phyloP scores from a whole-genome alignment of 2,329 filamentous ascomycete species.

The Xylaria sp. region DNA sequence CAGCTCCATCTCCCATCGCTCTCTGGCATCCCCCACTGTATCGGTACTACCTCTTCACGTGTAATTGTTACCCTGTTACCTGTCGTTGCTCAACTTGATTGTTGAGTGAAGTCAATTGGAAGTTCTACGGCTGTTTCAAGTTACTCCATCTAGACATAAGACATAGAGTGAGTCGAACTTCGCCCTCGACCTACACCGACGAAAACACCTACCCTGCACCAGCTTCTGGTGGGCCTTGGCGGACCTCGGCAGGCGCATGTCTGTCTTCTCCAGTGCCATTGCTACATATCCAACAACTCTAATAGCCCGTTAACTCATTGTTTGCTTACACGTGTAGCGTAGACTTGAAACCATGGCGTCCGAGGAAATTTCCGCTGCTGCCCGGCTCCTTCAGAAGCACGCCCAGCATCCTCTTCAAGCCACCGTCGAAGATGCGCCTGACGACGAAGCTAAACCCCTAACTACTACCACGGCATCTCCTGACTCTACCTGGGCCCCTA shows the following conservation, averaged over 20 bases:
- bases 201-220: conserved; percentile 10
- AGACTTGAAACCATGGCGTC: conserved; percentile 56
- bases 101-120: conserved; percentile 42
- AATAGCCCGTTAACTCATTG: background rate
- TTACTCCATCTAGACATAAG: conserved; percentile 33
- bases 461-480: conserved; percentile 57
- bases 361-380: conserved; percentile 65
- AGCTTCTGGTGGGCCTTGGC: background rate
- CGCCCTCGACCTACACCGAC: background rate
- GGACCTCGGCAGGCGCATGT: background rate
- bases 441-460: conserved; percentile 78
- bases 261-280: background rate
- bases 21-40: conserved; percentile 41
- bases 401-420: conserved; percentile 63
- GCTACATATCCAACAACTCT: background rate
- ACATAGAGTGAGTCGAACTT: conserved; percentile 30
- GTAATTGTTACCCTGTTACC: conserved; percentile 42
- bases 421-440: conserved; percentile 82
- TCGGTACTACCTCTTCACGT: conserved; percentile 46
- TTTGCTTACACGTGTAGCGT: conserved; percentile 11
- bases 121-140: conserved; percentile 32
- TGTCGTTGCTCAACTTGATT: conserved; percentile 38
- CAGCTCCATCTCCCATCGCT: conserved; percentile 38
- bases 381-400: conserved; percentile 74
- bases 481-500: conserved; percentile 59